Percentiles rank a stretch among this genome's conserved stretches.
Evolutionary conservation across 2,329 filamentous ascomycete genomes (phyloP).

Genomic region (Fusarium tupiense): DNA sequence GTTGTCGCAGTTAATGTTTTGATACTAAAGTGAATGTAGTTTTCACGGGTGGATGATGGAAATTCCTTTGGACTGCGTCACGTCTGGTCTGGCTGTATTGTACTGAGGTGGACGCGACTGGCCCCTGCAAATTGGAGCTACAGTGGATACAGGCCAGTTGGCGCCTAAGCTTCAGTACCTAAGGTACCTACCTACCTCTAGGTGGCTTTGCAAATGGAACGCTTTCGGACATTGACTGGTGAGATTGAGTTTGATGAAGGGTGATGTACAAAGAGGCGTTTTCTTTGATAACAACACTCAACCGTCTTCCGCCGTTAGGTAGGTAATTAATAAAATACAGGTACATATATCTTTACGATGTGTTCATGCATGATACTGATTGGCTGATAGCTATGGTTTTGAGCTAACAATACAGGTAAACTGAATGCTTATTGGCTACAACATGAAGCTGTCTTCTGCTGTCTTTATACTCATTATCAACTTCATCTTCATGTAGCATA

Average conservation of each 20-base stretch:
- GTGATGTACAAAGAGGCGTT: neutral
- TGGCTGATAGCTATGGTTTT: neutral
- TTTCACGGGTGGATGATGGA: slow-evolving; percentile 41
- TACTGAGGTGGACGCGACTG: slow-evolving; percentile 44
- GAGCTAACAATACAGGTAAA: neutral
- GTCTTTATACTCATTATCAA: neutral
- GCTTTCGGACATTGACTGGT: neutral
- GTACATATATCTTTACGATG: neutral
- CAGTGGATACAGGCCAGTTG: slow-evolving; percentile 20
- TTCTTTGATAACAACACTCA: neutral
- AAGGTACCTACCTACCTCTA: too few species aligned
- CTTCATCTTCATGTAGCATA: neutral
- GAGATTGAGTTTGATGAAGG: neutral
- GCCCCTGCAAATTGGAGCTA: slow-evolving; percentile 30
- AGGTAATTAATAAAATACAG: neutral
- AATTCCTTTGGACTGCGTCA: slow-evolving; percentile 49
- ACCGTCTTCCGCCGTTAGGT: neutral
- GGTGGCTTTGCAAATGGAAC: neutral
- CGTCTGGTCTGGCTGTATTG: slow-evolving; percentile 42
- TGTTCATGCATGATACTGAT: neutral
- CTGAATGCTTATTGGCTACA: slow-evolving; percentile 3
- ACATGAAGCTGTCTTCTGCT: neutral
- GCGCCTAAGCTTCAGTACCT: slow-evolving; percentile 8
- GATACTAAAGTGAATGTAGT: slow-evolving; percentile 25
- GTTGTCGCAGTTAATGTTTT: slow-evolving; percentile 29